Conservation (phyloP, 148 eudicot species). For the Camellia granthamiana region DNA sequence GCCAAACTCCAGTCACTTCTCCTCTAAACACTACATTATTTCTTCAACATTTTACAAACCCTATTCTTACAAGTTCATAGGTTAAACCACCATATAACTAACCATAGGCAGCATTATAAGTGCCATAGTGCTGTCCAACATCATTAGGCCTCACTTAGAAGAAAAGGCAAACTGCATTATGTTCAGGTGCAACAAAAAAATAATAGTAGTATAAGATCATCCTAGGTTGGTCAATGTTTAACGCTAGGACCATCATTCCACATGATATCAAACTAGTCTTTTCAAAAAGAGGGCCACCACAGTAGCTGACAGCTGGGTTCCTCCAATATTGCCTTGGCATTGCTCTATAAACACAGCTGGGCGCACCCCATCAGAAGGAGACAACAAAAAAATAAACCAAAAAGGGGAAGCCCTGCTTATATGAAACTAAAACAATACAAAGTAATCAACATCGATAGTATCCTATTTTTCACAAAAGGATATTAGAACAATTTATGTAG, state of each 20-base stretch:
- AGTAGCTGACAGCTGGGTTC: neutral
- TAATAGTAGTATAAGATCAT: neutral
- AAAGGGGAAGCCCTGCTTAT: neutral
- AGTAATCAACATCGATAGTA: neutral
- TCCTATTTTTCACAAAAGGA: neutral
- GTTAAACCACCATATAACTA: neutral
- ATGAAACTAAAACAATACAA: slow-evolving; percentile 7
- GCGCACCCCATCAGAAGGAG: neutral
- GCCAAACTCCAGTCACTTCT: neutral
- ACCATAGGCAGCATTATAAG: neutral
- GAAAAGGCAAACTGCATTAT: neutral
- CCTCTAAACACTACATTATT: neutral
- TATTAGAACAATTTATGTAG: neutral
- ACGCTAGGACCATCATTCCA: neutral
- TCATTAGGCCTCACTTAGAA: neutral
- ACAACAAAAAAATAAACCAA: neutral
- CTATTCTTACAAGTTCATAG: neutral
- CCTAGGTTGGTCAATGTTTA: neutral
- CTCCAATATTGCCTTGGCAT: neutral
- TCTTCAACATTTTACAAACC: neutral
- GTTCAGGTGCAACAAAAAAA: neutral
- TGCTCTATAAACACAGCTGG: neutral
- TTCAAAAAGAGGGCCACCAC: neutral
- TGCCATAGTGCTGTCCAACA: neutral
- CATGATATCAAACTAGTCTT: neutral